These are phyloP conservation scores for Ascochyta pisi DNA, from an alignment of 2,329 filamentous ascomycete genomes.

Conservation along the genomic window DNA sequence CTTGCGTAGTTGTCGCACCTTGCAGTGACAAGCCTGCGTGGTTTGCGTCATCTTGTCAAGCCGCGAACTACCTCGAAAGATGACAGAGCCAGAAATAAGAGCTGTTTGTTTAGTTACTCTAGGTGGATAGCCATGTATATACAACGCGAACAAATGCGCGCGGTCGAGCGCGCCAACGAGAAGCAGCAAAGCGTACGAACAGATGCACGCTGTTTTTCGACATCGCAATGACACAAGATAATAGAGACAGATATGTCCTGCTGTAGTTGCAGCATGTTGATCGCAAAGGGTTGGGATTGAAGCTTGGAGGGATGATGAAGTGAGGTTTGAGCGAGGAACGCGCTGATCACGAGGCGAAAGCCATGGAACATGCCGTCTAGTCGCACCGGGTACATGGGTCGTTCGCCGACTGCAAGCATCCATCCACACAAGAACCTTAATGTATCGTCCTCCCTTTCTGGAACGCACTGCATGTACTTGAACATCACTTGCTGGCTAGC, in stretches of 20 bases:
- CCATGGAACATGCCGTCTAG: constrained; percentile 12
- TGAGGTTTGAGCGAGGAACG: constrained; percentile 2
- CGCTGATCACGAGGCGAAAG: constrained; percentile 6
- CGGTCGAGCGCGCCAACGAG: background rate
- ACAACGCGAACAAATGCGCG: background rate
- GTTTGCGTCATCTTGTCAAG: constrained; percentile 2
- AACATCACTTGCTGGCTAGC: constrained; percentile 17
- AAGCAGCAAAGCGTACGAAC: background rate
- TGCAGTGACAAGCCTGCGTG: constrained; percentile 1
- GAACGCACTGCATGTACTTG: constrained; percentile 32
- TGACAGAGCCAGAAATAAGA: no score
- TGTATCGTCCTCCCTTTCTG: constrained; percentile 37
- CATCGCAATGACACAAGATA: background rate
- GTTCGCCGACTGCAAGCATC: constrained; percentile 23
- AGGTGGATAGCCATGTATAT: background rate
- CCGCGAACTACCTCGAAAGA: background rate
- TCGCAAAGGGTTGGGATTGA: background rate
- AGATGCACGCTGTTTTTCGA: background rate
- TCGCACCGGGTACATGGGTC: constrained; percentile 20
- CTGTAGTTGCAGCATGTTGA: background rate
- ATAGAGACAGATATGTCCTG: background rate
- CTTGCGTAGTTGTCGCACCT: constrained; percentile 8
- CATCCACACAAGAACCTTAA: constrained; percentile 38
- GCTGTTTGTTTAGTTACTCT: background rate
- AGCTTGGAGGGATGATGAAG: constrained; percentile 4